Percentiles rank a stretch among this genome's conserved stretches.
Conservation (phyloP, 768 basidiomycete species). For the Suillus discolor region DNA sequence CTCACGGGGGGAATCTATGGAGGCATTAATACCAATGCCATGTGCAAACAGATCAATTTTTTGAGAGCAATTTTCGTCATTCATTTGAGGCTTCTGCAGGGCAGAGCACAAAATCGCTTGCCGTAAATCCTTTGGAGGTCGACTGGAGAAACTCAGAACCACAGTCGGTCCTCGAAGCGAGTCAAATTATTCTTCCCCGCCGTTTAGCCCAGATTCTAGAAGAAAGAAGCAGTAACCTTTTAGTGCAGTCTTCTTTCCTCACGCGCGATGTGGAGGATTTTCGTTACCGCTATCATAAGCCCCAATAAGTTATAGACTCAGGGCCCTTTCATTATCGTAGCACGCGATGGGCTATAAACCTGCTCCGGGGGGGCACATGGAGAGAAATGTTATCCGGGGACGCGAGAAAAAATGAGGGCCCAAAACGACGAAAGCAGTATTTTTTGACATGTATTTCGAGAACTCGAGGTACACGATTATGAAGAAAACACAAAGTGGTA, state of each 20-base stretch:
- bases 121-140: neutral
- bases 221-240: neutral
- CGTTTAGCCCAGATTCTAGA: neutral
- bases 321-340: neutral
- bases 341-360: neutral
- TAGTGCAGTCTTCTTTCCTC: neutral
- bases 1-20: slow-evolving; percentile 3
- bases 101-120: too few relatives aligned
- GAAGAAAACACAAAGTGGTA: neutral
- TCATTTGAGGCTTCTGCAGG: neutral
- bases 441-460: slow-evolving; percentile 4
- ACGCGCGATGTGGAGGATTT: slow-evolving; percentile 1
- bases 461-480: neutral
- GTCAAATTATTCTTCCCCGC: neutral
- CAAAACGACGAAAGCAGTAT: neutral
- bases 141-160: neutral
- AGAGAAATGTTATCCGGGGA: neutral
- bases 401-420: neutral
- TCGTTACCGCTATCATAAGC: neutral
- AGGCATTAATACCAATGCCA: neutral
- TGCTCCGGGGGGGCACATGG: neutral
- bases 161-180: neutral
- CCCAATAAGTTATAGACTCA: neutral
- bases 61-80: neutral
- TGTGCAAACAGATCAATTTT: neutral